Evolutionary conservation across 495 filamentous ascomycete species (phyloP), one percentile per base, ranked within the genome.

Genomic region (Penicillium herquei): DNA sequence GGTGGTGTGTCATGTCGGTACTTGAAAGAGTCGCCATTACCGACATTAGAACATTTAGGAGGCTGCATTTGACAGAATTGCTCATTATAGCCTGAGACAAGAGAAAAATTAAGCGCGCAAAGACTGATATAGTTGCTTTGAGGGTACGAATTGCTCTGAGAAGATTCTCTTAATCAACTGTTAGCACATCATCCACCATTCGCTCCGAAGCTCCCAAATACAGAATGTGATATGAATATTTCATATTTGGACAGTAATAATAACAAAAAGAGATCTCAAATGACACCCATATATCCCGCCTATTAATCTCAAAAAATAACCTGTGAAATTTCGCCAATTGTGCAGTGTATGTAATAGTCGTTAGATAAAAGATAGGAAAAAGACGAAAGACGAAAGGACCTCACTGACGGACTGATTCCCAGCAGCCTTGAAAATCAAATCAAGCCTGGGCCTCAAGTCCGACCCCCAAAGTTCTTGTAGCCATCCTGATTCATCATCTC

Each of bases 181-280:
- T 70, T 46, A 82, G 57, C 31, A 80, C 75, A 62, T 77, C 71
- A 55, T 83, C 79, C 14, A 81, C 77, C 79, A 81, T 81, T 39
- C 68, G 50, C 18, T 59, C 60, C 7, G 69, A 73, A 32, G 75
- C 71, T 5, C 80, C 80, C 41, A 81, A 55, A 57, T n/a, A n/a
- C n/a, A n/a, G n/a, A n/a, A n/a, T n/a, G n/a, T n/a, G n/a, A n/a
- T n/a, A n/a, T n/a, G n/a, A n/a, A n/a, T n/a, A n/a, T n/a, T n/a
- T n/a, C n/a, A n/a, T n/a, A n/a, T n/a, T n/a, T n/a, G n/a, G n/a
- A n/a, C n/a, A n/a, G n/a, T n/a, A n/a, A n/a, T n/a, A n/a, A n/a
- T 83, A 81, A 41, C 21, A 26, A 26, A 4, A 26, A 26, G 21
- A 26, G 21, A 26, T 2, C 21, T 26, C 21, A 26, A 26, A 26